phyloP scores from a whole-genome alignment of 352 stramenopile genomes.

The Peronospora farinosa region DNA sequence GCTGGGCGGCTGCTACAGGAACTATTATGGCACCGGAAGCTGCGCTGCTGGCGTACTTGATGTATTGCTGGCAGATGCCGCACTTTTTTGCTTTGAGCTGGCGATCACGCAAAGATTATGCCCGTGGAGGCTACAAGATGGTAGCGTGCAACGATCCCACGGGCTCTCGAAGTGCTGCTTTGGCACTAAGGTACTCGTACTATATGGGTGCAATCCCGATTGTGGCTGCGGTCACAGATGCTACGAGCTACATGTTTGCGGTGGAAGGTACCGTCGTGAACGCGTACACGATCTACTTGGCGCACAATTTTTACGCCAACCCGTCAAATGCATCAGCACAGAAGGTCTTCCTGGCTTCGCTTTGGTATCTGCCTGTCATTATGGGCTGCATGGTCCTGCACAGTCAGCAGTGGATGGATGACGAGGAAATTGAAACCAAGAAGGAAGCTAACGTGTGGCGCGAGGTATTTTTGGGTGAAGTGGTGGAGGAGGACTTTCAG shows the following conservation, averaged over 20 bases:
- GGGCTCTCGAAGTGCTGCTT: conserved; percentile 84
- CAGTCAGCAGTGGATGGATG: conserved; percentile 86
- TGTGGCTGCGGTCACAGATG: conserved; percentile 82
- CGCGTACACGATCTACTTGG: conserved; percentile 91
- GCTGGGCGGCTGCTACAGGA: conserved; percentile 94
- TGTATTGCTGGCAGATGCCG: conserved; percentile 99
- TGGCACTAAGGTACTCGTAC: conserved; percentile 92
- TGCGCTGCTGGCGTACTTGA: conserved; percentile 70
- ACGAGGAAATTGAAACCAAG: conserved; percentile 60
- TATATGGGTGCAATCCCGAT: conserved; percentile 94
- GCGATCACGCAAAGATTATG: conserved; percentile 92
- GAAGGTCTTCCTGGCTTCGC: conserved; percentile 94
- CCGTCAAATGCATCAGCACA: conserved; percentile 92
- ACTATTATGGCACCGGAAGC: conserved; percentile 63
- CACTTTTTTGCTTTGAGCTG: conserved; percentile 99
- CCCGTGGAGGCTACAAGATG: conserved; percentile 92
- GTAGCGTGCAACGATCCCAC: conserved; percentile 90
- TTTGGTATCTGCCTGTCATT: conserved; percentile 98
- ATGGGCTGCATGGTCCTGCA: conserved; percentile 97
- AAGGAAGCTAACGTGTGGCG: conserved; percentile 52
- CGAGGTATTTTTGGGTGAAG: conserved; percentile 65
- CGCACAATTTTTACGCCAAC: conserved; percentile 93
- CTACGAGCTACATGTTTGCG: conserved; percentile 99
- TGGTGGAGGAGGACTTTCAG: conserved; percentile 66
- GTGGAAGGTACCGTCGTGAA: conserved; percentile 95